Evolutionary conservation across 208 protist species (phyloP).

Genomic region (Leishmania mexicana): DNA sequence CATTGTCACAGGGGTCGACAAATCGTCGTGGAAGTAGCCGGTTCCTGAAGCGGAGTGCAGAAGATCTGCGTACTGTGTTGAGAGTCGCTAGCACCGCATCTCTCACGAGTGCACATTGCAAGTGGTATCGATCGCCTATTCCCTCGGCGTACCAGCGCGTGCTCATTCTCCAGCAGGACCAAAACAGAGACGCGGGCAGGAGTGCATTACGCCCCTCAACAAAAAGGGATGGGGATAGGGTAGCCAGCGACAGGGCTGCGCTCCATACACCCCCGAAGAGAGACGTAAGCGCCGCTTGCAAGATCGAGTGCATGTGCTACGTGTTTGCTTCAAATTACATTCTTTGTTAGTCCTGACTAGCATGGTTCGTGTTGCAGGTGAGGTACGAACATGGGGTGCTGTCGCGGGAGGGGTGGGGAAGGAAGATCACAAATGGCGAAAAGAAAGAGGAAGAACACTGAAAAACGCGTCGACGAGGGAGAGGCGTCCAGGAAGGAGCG

Average conservation of each 20-base stretch:
- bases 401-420: not conserved
- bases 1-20: not conserved
- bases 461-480: slow-evolving; percentile 10
- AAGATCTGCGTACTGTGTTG: not conserved
- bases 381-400: not conserved
- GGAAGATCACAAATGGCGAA: slow-evolving; percentile 19
- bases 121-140: no score
- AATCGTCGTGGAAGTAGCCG: not conserved
- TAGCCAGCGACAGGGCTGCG: not conserved
- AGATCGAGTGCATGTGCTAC: not conserved
- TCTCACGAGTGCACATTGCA: not conserved
- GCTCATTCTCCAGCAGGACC: not conserved
- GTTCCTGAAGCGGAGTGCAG: not conserved
- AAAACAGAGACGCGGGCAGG: not conserved
- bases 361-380: not conserved
- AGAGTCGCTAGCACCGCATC: not conserved
- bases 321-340: not conserved
- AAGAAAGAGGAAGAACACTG: slow-evolving; percentile 6
- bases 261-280: not conserved
- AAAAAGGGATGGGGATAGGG: not conserved
- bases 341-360: slow-evolving; percentile 3
- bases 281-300: not conserved
- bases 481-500: not conserved
- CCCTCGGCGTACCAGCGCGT: not conserved
- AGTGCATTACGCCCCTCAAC: not conserved